Base-by-base conservation (phyloP, 805 yeast species). In the Vanderwaltozyma yarrowii region DNA sequence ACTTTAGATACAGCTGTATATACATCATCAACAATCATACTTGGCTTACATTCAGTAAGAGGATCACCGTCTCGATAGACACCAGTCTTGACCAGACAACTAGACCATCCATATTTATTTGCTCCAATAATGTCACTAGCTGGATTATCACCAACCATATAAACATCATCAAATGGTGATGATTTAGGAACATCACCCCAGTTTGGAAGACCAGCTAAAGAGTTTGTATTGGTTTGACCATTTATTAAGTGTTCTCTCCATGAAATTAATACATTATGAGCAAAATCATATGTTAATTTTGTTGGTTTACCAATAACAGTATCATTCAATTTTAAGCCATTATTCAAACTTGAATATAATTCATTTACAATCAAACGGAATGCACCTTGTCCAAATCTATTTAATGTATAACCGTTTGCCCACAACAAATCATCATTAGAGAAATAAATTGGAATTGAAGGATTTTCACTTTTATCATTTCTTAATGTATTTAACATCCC, bases 91-190 rank as follows among this genome's bases (percentile, higher is more conserved):
- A 92, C 85, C 32, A 92, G 70, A 27, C 86, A 73, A 11, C 92
- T 78, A 35, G 80, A 76, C 97, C 97, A 92, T 3, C 96, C 95
- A 54, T 79, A 78, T 35, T 66, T 65, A 49, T 81, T 79, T 5
- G 95, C 98, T 0, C 98, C 98, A 39, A 71, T 70, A 38, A 92
- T 92, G 56, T 92, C 98, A 36, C 87, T 75, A 21, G 80, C 92
- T 4, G 96, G 97, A 58, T 92, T 92, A 61, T 92, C 98, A 21
- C 98, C 98, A 26, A 92, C 85, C 98, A 92, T 92, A 62, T 70
- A 88, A 2, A 92, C 80, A n/a, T 70, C 60, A 27, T 66, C 63
- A 49, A 81, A 67, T n/a, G 73, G 76, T 0, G 70, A 49, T 2
- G 43, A 15, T 4, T 37, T 39, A 5, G 71, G 71, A 2, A 68